phyloP scores from a whole-genome alignment of 257 asterid species.

The Solanum medicagineum region DNA sequence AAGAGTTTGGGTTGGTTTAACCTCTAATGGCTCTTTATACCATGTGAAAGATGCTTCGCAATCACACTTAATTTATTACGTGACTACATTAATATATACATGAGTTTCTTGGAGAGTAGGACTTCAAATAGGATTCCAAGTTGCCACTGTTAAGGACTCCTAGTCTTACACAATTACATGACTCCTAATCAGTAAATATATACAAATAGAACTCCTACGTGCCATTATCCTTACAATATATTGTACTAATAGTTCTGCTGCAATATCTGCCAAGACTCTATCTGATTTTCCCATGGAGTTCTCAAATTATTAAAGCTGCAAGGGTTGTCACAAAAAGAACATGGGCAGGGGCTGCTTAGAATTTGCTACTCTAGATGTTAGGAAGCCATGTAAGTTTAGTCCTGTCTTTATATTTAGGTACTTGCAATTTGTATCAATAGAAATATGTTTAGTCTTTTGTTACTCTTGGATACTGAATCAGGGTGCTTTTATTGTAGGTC shows the following conservation, averaged over 20 bases:
- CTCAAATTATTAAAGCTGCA: constrained; percentile 69
- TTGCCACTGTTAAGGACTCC: no score
- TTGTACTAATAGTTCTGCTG: constrained; percentile 48
- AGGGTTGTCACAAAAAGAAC: constrained; percentile 87
- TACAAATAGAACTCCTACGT: no score
- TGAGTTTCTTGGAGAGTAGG: no score
- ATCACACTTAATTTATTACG: no score
- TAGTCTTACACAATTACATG: no score
- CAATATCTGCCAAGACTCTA: constrained; percentile 68
- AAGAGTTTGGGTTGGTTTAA: no score
- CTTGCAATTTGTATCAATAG: neutral
- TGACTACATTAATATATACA: no score
- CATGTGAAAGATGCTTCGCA: no score
- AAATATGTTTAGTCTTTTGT: neutral
- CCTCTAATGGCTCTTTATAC: no score
- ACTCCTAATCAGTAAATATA: no score
- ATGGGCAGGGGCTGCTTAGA: constrained; percentile 90
- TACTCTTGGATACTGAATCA: neutral
- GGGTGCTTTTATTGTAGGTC: constrained; percentile 24
- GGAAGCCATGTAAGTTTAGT: constrained; percentile 61
- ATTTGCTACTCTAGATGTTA: constrained; percentile 65
- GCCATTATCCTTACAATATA: no score
- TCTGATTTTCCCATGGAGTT: constrained; percentile 73
- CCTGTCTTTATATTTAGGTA: neutral
- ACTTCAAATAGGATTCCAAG: no score